Percentiles rank a stretch among this genome's conserved stretches.
Evolutionary conservation across 73 alveolate species (phyloP).

Genomic region (Paramecium bursaria): DNA sequence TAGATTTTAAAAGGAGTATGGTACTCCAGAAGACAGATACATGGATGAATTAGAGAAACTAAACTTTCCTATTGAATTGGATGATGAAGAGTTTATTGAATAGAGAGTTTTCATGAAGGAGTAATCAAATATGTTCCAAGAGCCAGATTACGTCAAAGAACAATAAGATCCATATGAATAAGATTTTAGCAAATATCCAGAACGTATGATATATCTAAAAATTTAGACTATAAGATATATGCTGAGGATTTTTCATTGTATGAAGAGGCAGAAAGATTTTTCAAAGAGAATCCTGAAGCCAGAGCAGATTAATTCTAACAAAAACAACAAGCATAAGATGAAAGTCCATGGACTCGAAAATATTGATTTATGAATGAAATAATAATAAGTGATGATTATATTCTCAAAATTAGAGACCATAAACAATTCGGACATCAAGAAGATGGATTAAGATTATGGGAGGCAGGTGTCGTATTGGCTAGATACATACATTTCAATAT

Average conservation of each 20-base stretch:
- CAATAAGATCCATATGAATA: conserved; percentile 62
- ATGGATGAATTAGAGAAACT: conserved; percentile 35
- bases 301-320: conserved; percentile 55
- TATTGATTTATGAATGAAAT: conserved; percentile 57
- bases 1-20: conserved; percentile 1
- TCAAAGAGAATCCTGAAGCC: conserved; percentile 65
- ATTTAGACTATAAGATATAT: conserved; percentile 48
- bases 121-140: conserved; percentile 44
- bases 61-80: conserved; percentile 67
- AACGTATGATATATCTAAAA: conserved; percentile 24
- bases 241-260: conserved; percentile 14
- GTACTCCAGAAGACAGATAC: conserved; percentile 51
- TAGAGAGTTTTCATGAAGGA: conserved; percentile 69
- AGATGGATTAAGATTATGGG: conserved; percentile 64
- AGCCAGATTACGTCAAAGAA: conserved; percentile 37
- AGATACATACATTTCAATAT: conserved; percentile 33
- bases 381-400: conserved; percentile 8
- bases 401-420: conserved; percentile 6
- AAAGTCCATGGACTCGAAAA: conserved; percentile 67
- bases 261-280: conserved; percentile 69
- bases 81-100: conserved; percentile 71
- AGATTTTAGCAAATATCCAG: conserved; percentile 60
- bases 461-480: conserved; percentile 59
- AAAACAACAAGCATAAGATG: conserved; percentile 56
- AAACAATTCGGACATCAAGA: conserved; percentile 24